phyloP scores from a whole-genome alignment of 305 asterid genomes.

The Coffea humblotiana region DNA sequence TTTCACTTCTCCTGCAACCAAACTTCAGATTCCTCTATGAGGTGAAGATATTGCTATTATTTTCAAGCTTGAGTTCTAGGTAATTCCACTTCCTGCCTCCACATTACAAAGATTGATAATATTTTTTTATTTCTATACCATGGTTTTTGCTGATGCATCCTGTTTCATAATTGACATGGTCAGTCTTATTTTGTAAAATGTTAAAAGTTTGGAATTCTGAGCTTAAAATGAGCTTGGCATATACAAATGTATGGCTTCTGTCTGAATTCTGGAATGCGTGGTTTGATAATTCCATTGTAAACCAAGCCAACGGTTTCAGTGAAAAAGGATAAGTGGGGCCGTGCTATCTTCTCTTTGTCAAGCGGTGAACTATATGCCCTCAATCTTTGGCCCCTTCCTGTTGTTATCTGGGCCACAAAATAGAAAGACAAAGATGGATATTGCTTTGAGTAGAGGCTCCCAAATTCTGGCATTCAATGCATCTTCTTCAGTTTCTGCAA shows the following conservation, averaged over 20 bases:
- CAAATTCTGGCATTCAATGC: constrained; percentile 43
- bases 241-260: too few species aligned
- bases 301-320: constrained; percentile 1
- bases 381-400: background rate
- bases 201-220: background rate
- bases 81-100: background rate
- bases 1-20: background rate
- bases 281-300: background rate
- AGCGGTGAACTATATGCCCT: background rate
- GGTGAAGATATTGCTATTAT: background rate
- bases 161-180: background rate
- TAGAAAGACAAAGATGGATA: constrained; percentile 39
- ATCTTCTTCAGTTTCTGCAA: constrained; percentile 43
- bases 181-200: background rate
- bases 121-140: background rate
- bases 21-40: background rate
- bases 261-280: background rate
- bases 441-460: constrained; percentile 46
- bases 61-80: background rate
- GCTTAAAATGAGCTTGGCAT: background rate
- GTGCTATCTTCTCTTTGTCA: constrained; percentile 7
- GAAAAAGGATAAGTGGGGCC: constrained; percentile 26
- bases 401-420: background rate
- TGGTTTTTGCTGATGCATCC: background rate
- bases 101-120: background rate